A percentile compares a stretch with the other conserved stretches of the same genome.
Evolutionary conservation across 331 rosid species (phyloP).

Genomic region (Stylosanthes scabra): DNA sequence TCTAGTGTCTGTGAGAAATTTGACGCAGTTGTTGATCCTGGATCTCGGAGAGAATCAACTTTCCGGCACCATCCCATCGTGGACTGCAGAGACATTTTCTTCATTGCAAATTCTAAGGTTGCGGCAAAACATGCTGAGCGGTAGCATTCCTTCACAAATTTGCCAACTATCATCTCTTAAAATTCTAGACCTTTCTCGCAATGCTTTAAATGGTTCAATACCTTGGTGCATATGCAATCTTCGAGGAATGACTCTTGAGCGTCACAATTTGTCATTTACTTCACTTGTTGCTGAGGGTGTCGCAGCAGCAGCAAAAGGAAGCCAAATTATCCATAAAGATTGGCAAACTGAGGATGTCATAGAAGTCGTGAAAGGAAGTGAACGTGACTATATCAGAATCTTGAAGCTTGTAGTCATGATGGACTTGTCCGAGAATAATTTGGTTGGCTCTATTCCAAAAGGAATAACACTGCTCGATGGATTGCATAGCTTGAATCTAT

Average conservation of each 20-base stretch:
- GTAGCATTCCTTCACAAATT: conserved; percentile 28
- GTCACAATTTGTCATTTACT: too few relatives aligned
- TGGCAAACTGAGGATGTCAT: conserved; percentile 24
- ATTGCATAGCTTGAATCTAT: fast-evolving
- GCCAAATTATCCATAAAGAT: too few relatives aligned
- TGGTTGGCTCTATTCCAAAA: not conserved
- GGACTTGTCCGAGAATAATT: not conserved
- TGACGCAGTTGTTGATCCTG: not conserved
- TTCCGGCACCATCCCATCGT: conserved; percentile 27
- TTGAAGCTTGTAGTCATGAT: not conserved
- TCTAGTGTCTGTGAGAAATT: conserved; percentile 15
- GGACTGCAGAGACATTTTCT: conserved; percentile 4
- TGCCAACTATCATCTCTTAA: not conserved
- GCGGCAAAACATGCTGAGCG: conserved; percentile 28
- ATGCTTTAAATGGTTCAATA: conserved; percentile 25
- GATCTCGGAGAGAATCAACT: conserved; percentile 42
- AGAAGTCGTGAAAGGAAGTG: conserved; percentile 13
- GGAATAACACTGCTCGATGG: not conserved
- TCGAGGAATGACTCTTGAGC: not conserved
- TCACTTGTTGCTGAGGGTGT: too few relatives aligned
- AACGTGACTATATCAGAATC: not conserved
- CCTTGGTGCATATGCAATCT: conserved; percentile 33
- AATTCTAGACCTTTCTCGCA: conserved; percentile 43
- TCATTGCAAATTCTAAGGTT: conserved; percentile 14
- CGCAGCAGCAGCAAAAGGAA: too few relatives aligned